A percentile compares a stretch with the other conserved stretches of the same genome.
Evolutionary conservation across 75 land plant genomes (phyloP).

Genomic region (Pseudotsuga menziesii): DNA sequence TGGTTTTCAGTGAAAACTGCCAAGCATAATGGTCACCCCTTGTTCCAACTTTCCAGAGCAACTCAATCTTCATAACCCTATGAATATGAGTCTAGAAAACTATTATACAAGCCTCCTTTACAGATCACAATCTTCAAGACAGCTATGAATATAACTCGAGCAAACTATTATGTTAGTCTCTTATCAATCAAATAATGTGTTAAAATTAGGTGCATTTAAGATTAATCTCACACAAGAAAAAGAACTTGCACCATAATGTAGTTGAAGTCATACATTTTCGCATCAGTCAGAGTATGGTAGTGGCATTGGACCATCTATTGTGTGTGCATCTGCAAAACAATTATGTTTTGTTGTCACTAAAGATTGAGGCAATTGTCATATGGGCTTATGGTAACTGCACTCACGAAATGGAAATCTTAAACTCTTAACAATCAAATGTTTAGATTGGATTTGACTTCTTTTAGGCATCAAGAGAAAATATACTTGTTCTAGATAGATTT

Average conservation of each 20-base stretch:
- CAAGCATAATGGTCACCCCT: background rate
- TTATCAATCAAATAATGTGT: background rate
- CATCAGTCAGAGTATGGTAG: background rate
- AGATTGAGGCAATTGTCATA: background rate
- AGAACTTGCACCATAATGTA: background rate
- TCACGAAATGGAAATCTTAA: background rate
- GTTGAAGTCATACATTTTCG: background rate
- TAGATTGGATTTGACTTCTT: too few species aligned
- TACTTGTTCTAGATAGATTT: too few species aligned
- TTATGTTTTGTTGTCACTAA: background rate
- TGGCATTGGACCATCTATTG: background rate
- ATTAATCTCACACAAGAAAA: background rate
- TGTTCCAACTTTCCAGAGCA: background rate
- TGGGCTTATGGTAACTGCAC: background rate
- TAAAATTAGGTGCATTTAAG: background rate
- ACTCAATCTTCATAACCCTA: background rate
- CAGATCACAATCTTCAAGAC: background rate
- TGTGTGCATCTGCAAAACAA: background rate
- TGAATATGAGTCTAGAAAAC: background rate
- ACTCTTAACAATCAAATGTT: background rate
- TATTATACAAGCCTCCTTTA: background rate
- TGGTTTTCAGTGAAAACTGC: background rate
- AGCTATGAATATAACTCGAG: background rate
- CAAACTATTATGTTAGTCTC: background rate
- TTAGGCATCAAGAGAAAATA: too few species aligned